These are phyloP conservation scores for Licmophora abbreviata DNA, from an alignment of 108 stramenopile genomes.

Conservation along the genomic window DNA sequence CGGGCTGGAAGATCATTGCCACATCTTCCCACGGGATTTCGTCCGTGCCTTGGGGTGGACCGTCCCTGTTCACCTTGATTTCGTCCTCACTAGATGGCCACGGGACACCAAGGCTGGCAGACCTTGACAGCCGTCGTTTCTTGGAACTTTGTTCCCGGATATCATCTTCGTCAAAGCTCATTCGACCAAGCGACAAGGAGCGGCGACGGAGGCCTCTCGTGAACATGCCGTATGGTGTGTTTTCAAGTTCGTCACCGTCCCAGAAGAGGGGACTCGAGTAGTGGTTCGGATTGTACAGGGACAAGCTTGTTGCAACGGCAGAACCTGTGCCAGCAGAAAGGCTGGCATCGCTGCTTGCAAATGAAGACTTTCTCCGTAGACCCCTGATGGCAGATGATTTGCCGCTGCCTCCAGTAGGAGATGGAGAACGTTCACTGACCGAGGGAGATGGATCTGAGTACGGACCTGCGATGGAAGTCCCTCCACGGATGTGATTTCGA, in stretches of 20 bases:
- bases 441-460: constrained; percentile 40
- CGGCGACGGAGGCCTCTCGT: constrained; percentile 13
- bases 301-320: constrained; percentile 35
- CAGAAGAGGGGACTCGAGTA: constrained; percentile 45
- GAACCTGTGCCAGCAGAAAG: constrained; percentile 50
- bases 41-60: constrained; percentile 35
- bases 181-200: constrained; percentile 18
- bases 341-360: constrained; percentile 4
- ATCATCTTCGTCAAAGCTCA: no score
- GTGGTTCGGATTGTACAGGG: constrained; percentile 60
- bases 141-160: constrained; percentile 1
- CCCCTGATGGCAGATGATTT: constrained; percentile 6
- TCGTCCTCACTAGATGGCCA: not conserved
- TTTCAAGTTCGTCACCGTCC: constrained; percentile 34
- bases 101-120: not conserved
- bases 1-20: constrained; percentile 62
- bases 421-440: not conserved
- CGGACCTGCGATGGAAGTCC: constrained; percentile 57
- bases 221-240: constrained; percentile 62
- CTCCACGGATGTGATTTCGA: constrained; percentile 62
- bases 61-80: not conserved
- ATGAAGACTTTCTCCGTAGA: not conserved
- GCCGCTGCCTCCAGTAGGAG: constrained; percentile 11
- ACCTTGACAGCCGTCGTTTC: not conserved
- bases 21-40: constrained; percentile 72